Conservation (phyloP, 2,329 filamentous ascomycete genomes). For the Aspergillus sp. region DNA sequence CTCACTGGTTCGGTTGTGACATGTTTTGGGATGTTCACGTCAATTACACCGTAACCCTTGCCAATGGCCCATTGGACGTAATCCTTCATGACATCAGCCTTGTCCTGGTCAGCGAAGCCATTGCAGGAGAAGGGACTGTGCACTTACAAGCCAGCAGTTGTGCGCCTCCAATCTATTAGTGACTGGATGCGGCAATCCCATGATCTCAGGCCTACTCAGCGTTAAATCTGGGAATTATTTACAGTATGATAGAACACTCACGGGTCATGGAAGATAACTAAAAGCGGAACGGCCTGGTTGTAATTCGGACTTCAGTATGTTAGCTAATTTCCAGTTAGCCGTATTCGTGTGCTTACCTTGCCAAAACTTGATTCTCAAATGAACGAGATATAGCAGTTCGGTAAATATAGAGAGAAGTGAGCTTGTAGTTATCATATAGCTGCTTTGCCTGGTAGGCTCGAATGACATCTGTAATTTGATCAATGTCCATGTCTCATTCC, state of each 20-base stretch:
- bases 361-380: constrained; percentile 83
- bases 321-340: neutral
- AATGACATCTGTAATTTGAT: constrained; percentile 62
- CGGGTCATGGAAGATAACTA: constrained; percentile 91
- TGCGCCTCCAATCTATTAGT: constrained; percentile 76
- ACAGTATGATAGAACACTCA: constrained; percentile 46
- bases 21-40: constrained; percentile 84
- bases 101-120: constrained; percentile 27
- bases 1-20: constrained; percentile 64
- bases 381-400: constrained; percentile 70
- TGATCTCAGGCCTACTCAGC: constrained; percentile 63
- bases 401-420: constrained; percentile 79
- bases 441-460: constrained; percentile 72
- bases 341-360: constrained; percentile 54
- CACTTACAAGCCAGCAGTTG: constrained; percentile 81
- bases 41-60: constrained; percentile 80
- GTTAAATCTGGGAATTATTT: constrained; percentile 12
- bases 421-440: constrained; percentile 70
- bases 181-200: constrained; percentile 66
- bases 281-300: constrained; percentile 63
- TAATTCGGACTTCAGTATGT: constrained; percentile 58
- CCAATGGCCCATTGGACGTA: constrained; percentile 82
- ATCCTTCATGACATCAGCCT: constrained; percentile 78
- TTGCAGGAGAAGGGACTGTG: constrained; percentile 15
- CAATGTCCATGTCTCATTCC: neutral